Percentiles rank a stretch among this genome's conserved stretches.
Evolutionary conservation across 805 yeast genomes (phyloP).

Genomic region (Yarrowia sp.): DNA sequence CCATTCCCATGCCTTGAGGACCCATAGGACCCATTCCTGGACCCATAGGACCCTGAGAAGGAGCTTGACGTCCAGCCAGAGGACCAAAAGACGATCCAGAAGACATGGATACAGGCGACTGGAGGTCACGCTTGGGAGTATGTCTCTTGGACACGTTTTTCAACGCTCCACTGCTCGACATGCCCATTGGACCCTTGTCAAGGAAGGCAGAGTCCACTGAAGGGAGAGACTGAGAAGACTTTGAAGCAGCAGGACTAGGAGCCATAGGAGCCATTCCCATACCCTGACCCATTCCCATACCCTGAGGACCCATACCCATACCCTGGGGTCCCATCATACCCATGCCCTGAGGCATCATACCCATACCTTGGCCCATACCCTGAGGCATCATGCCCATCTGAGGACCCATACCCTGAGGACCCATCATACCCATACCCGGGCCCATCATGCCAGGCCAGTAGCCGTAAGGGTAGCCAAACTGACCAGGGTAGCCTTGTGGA

Average conservation of each 20-base stretch:
- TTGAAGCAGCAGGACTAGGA: background rate
- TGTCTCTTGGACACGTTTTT: slow-evolving; percentile 5
- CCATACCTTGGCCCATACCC: background rate
- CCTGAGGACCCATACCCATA: background rate
- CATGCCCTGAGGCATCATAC: background rate
- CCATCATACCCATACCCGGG: slow-evolving; percentile 13
- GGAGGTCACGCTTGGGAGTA: slow-evolving; percentile 17
- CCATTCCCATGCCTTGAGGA: background rate
- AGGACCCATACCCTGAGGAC: slow-evolving; percentile 3
- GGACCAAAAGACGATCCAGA: slow-evolving; percentile 8
- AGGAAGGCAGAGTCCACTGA: slow-evolving; percentile 4
- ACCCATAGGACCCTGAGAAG: background rate
- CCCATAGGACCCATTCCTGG: background rate
- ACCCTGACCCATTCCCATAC: background rate
- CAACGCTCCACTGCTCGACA: slow-evolving; percentile 2
- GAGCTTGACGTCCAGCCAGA: background rate
- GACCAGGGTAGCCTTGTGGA: slow-evolving; percentile 2
- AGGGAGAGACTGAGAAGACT: slow-evolving; percentile 4
- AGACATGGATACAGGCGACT: background rate
- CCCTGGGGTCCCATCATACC: slow-evolving; percentile 1
- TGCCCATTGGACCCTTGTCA: slow-evolving; percentile 19
- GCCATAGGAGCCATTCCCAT: background rate
- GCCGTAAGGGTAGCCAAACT: background rate
- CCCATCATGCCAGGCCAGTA: slow-evolving; percentile 19
- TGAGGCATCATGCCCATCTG: background rate